These are phyloP conservation scores for Amaranthus palmeri DNA, from an alignment of 148 eudicot species.

Conservation along the genomic window DNA sequence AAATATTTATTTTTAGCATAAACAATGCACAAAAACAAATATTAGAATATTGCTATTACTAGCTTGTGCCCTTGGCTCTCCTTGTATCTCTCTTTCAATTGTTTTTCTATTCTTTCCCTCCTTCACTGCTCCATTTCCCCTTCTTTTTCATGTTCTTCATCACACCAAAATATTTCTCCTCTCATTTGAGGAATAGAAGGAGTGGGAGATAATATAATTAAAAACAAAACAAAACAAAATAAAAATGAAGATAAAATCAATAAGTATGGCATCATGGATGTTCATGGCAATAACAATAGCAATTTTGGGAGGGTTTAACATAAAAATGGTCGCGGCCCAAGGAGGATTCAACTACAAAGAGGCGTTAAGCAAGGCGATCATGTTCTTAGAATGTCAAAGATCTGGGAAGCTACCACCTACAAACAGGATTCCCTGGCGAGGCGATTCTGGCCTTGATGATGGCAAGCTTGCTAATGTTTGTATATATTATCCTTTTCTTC, in stretches of 20 bases:
- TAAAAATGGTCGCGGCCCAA: background rate
- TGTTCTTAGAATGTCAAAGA: conserved; percentile 87
- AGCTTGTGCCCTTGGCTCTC: conserved; percentile 15
- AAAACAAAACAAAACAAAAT: background rate
- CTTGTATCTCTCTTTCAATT: conserved; percentile 3
- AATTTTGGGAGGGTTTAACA: background rate
- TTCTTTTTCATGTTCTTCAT: background rate
- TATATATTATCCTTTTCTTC: background rate
- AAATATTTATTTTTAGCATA: too few species aligned
- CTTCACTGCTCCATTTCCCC: background rate
- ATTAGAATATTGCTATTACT: conserved; percentile 12
- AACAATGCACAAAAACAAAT: background rate
- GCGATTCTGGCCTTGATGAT: conserved; percentile 82
- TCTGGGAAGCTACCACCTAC: conserved; percentile 77
- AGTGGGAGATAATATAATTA: background rate
- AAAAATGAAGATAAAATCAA: conserved; percentile 15
- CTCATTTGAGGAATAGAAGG: background rate
- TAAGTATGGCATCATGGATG: conserved; percentile 10
- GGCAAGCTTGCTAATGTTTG: conserved; percentile 61
- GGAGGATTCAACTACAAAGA: conserved; percentile 49
- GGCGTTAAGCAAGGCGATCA: conserved; percentile 63
- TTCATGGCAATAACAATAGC: background rate
- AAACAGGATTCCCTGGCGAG: conserved; percentile 67
- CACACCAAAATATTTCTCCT: background rate
- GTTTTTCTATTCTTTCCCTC: background rate